Conservation (phyloP, 2,329 filamentous ascomycete genomes). For the Xylaria sp. region DNA sequence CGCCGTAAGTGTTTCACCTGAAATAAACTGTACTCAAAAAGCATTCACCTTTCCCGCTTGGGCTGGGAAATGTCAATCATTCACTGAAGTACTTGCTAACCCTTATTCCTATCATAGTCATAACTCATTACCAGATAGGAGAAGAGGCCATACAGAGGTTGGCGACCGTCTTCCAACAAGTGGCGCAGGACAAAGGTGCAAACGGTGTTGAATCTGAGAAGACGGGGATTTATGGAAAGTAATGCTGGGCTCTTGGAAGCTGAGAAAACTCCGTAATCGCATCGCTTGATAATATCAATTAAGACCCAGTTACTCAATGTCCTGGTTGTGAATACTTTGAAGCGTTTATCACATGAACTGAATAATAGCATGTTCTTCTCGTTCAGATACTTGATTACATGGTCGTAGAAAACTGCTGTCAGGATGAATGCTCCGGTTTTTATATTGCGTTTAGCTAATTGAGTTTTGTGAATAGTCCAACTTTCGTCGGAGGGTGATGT, state of each 20-base stretch:
- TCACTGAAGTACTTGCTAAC: not conserved
- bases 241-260: not conserved
- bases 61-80: too few species aligned
- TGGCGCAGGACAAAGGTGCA: slow-evolving; percentile 36
- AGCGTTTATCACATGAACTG: not conserved
- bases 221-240: slow-evolving; percentile 30
- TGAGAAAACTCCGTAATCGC: not conserved
- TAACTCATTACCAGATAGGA: slow-evolving; percentile 55
- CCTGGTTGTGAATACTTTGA: not conserved
- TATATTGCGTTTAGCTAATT: slow-evolving; percentile 15
- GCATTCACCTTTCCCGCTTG: not conserved
- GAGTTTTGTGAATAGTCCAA: not conserved
- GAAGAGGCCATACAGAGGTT: slow-evolving; percentile 61
- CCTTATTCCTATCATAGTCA: slow-evolving; percentile 32
- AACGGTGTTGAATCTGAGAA: slow-evolving; percentile 41
- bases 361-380: not conserved
- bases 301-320: not conserved
- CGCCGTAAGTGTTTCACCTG: slow-evolving; percentile 26
- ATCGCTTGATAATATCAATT: too few species aligned
- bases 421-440: not conserved
- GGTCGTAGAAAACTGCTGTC: not conserved
- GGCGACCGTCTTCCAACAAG: slow-evolving; percentile 50
- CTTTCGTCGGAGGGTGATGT: not conserved
- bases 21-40: too few species aligned
- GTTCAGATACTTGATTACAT: not conserved